Percentiles rank a stretch among this genome's conserved stretches.
Conservation (phyloP, 805 yeast genomes). For the Kuraishia piskuri region DNA sequence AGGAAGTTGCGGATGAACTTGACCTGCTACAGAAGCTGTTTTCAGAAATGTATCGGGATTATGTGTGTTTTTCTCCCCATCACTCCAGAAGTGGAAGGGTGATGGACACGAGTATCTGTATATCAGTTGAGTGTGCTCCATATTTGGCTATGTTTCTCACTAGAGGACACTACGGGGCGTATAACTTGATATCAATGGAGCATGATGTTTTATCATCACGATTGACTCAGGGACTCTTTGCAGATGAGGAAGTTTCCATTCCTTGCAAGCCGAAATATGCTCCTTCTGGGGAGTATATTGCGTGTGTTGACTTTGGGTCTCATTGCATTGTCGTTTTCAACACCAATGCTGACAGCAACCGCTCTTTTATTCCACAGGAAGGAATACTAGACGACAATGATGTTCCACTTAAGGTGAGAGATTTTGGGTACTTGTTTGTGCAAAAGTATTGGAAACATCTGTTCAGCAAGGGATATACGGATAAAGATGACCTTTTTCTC, state of each 20-base stretch:
- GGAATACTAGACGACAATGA: conserved; percentile 10
- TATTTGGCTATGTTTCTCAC: not conserved
- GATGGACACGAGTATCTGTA: not conserved
- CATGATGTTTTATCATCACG: not conserved
- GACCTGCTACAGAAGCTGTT: not conserved
- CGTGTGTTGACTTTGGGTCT: not conserved
- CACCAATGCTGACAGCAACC: conserved; percentile 5
- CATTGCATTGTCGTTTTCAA: conserved; percentile 3
- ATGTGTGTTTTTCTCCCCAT: not conserved
- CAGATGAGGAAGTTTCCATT: not conserved
- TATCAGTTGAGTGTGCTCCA: not conserved
- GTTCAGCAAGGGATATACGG: not conserved
- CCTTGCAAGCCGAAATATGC: not conserved
- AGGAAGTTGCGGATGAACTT: not conserved
- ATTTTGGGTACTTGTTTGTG: conserved; percentile 15
- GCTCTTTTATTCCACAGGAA: not conserved
- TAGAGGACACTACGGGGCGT: not conserved
- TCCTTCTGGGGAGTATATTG: not conserved
- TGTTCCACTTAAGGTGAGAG: conserved; percentile 18
- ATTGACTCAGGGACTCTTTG: not conserved
- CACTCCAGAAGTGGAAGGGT: not conserved
- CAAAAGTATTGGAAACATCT: conserved; percentile 14
- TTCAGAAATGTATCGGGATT: not conserved
- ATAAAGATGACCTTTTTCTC: not conserved
- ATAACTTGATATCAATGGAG: not conserved